Percentiles rank a stretch among this genome's conserved stretches.
These are phyloP conservation scores for Aaosphaeria pasadenensis DNA, from an alignment of 2,329 filamentous ascomycete genomes.

Conservation along the genomic window DNA sequence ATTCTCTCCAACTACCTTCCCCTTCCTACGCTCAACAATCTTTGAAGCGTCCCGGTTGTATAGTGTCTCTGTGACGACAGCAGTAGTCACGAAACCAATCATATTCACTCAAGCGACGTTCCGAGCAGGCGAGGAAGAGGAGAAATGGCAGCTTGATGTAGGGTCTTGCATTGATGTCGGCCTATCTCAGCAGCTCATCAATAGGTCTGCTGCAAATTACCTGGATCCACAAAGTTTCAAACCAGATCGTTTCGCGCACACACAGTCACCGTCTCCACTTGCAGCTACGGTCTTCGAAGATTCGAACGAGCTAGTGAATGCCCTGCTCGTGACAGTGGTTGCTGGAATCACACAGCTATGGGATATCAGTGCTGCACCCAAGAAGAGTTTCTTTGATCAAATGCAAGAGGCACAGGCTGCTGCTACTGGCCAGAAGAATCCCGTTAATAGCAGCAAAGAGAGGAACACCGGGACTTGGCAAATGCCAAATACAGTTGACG, in stretches of 20 bases:
- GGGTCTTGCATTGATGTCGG: constrained; percentile 29
- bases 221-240: constrained; percentile 20
- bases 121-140: constrained; percentile 13
- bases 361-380: constrained; percentile 30
- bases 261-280: constrained; percentile 13
- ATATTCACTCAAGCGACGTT: constrained; percentile 17
- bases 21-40: constrained; percentile 28
- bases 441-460: constrained; percentile 3
- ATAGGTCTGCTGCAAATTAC: constrained; percentile 23
- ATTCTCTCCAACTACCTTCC: constrained; percentile 12
- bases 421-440: constrained; percentile 15
- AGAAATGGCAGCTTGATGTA: constrained; percentile 22
- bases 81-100: constrained; percentile 17
- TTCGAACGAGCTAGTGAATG: constrained; percentile 17
- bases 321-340: constrained; percentile 25
- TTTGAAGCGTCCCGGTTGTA: constrained; percentile 31
- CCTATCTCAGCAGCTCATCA: constrained; percentile 26
- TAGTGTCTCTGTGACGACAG: constrained; percentile 17
- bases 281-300: constrained; percentile 7
- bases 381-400: constrained; percentile 29
- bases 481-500: constrained; percentile 48
- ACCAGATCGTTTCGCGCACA: constrained; percentile 22
- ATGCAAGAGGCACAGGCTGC: constrained; percentile 29
- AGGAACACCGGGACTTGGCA: constrained; percentile 40
- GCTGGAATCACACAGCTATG: constrained; percentile 34